These are phyloP conservation scores for Pyrus hybrid DNA, from an alignment of 331 rosid genomes.

Conservation along the genomic window DNA sequence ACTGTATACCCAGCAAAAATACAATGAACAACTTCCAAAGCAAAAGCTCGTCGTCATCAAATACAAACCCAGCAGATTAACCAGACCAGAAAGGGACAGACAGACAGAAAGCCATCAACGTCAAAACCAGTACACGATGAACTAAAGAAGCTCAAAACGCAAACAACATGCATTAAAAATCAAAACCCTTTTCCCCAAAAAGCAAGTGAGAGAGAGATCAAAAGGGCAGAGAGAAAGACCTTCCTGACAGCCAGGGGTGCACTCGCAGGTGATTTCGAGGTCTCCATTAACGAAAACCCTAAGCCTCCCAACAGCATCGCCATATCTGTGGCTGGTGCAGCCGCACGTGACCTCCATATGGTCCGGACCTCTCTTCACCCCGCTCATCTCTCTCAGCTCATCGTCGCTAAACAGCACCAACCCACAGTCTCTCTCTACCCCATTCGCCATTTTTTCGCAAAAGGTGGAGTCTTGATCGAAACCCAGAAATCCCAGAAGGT, in stretches of 20 bases:
- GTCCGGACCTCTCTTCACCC: slow-evolving; percentile 56
- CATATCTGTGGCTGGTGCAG: slow-evolving; percentile 92
- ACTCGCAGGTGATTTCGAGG: slow-evolving; percentile 85
- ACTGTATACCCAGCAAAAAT: slow-evolving; percentile 16
- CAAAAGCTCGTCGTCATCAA: slow-evolving; percentile 6
- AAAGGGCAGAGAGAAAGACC: slow-evolving; percentile 46
- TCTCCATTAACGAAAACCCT: slow-evolving; percentile 92
- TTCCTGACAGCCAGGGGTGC: slow-evolving; percentile 99
- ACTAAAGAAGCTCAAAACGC: slow-evolving; percentile 16
- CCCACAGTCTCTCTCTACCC: slow-evolving; percentile 51
- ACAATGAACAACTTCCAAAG: slow-evolving; percentile 12
- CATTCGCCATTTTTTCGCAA: slow-evolving; percentile 50
- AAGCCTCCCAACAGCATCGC: slow-evolving; percentile 98
- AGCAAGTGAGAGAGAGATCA: background rate
- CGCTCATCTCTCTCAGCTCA: slow-evolving; percentile 84
- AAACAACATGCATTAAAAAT: slow-evolving; percentile 51
- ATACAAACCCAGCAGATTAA: slow-evolving; percentile 30
- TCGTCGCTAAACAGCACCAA: slow-evolving; percentile 66
- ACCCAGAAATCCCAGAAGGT: slow-evolving; percentile 15
- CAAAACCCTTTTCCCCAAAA: slow-evolving; percentile 32
- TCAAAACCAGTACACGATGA: slow-evolving; percentile 29
- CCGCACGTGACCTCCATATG: slow-evolving; percentile 93
- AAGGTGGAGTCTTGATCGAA: slow-evolving; percentile 20
- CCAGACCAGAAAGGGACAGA: slow-evolving; percentile 20
- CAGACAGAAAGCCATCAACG: slow-evolving; percentile 49